Percentiles rank a stretch among this genome's conserved stretches.
phyloP scores from a whole-genome alignment of 805 yeast species.

The Zygoascus biomembranicola region DNA sequence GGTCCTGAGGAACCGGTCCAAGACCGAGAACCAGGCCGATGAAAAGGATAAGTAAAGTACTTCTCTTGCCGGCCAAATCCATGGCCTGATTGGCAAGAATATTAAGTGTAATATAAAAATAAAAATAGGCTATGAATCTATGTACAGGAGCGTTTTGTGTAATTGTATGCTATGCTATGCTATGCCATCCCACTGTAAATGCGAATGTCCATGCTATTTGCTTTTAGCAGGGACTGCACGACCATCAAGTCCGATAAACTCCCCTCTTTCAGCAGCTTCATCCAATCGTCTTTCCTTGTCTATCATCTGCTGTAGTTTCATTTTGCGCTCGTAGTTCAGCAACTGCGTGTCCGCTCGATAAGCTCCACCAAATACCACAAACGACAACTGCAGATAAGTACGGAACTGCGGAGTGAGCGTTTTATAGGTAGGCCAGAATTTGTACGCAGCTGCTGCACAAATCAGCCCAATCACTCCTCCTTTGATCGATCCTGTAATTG shows the following conservation, averaged over 20 bases:
- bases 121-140: too few relatives aligned
- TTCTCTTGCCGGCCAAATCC: too few relatives aligned
- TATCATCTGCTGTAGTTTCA: constrained; percentile 9
- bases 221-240: background rate
- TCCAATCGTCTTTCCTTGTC: constrained; percentile 12
- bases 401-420: constrained; percentile 16
- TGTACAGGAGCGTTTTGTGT: too few relatives aligned
- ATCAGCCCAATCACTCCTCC: constrained; percentile 16
- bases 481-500: constrained; percentile 14
- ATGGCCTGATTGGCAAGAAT: too few relatives aligned
- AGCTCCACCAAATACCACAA: constrained; percentile 12
- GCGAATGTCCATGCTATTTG: too few relatives aligned
- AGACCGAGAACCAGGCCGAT: background rate
- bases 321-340: constrained; percentile 14
- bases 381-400: constrained; percentile 16
- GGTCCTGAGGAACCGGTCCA: constrained; percentile 46
- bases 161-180: too few relatives aligned
- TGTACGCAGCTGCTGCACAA: constrained; percentile 11
- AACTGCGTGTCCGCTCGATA: constrained; percentile 14
- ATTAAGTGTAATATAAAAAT: too few relatives aligned
- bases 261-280: constrained; percentile 17
- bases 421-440: constrained; percentile 16
- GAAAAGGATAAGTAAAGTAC: background rate
- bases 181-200: too few relatives aligned
- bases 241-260: constrained; percentile 6